These are phyloP conservation scores for Trametes gibbosa DNA, from an alignment of 768 basidiomycete species.

Conservation along the genomic window DNA sequence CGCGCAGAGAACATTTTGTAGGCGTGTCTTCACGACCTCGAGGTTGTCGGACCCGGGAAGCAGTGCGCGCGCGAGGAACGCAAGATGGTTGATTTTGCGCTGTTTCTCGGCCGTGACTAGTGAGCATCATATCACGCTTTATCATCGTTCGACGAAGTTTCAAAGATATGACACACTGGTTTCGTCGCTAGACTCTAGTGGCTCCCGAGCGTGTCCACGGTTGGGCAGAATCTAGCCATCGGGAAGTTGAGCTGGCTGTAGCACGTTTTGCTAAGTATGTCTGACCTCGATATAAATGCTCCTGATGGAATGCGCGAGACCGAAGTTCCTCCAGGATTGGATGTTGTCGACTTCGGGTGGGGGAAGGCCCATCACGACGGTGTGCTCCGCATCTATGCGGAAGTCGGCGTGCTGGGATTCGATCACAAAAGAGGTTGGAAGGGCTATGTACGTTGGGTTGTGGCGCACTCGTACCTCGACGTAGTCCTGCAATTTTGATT, in stretches of 20 bases:
- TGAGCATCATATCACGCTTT: neutral
- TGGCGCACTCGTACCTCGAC: slow-evolving; percentile 34
- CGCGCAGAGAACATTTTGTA: slow-evolving; percentile 32
- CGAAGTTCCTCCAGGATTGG: slow-evolving; percentile 41
- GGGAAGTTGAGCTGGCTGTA: no score
- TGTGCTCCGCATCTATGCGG: slow-evolving; percentile 39
- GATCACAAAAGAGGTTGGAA: neutral
- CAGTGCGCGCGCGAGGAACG: slow-evolving; percentile 38
- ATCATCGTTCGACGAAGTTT: neutral
- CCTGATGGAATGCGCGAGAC: slow-evolving; percentile 41
- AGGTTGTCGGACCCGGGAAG: slow-evolving; percentile 36
- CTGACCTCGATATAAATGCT: slow-evolving; percentile 37
- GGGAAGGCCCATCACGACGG: slow-evolving; percentile 45
- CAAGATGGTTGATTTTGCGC: slow-evolving; percentile 40
- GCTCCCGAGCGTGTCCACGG: slow-evolving; percentile 30
- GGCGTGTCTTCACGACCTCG: slow-evolving; percentile 30
- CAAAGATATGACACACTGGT: neutral
- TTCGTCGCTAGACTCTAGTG: neutral
- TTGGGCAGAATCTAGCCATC: slow-evolving; percentile 45
- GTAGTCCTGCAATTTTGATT: slow-evolving; percentile 44
- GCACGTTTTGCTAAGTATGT: no score
- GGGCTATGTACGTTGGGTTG: neutral
- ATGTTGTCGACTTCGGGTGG: slow-evolving; percentile 35
- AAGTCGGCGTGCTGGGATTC: slow-evolving; percentile 41
- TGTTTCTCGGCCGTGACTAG: slow-evolving; percentile 35